Conservation (phyloP, 306 rosid species). For the Luffa aegyptiaca region DNA sequence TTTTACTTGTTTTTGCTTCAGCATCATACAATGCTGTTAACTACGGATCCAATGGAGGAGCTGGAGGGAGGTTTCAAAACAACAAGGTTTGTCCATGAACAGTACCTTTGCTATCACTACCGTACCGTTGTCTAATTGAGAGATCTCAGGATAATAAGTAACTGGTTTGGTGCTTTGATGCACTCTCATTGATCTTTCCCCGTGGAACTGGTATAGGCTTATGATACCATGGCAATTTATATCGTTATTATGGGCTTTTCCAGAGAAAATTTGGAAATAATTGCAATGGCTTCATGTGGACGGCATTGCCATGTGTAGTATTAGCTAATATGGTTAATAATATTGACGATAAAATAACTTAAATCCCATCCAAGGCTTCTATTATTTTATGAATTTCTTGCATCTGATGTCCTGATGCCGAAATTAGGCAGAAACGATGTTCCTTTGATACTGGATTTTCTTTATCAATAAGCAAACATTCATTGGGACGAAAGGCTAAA, state of each 20-base stretch:
- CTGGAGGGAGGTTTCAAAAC: conserved; percentile 65
- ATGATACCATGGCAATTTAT: neutral
- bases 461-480: neutral
- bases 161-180: neutral
- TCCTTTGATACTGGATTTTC: neutral
- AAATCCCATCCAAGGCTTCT: neutral
- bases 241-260: neutral
- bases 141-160: neutral
- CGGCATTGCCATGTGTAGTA: neutral
- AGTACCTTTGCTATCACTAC: conserved; percentile 9
- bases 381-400: neutral
- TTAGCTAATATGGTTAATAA: neutral
- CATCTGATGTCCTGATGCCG: neutral
- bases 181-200: neutral
- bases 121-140: conserved; percentile 17
- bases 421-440: neutral
- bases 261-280: neutral
- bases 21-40: conserved; percentile 46
- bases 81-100: conserved; percentile 55
- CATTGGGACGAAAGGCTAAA: neutral
- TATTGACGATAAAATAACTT: neutral
- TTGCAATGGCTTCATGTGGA: neutral
- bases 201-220: neutral
- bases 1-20: conserved; percentile 68
- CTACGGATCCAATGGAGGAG: conserved; percentile 71